Base-by-base conservation (phyloP, 2,329 filamentous ascomycete genomes). In the Hymenoscyphus albidus region DNA sequence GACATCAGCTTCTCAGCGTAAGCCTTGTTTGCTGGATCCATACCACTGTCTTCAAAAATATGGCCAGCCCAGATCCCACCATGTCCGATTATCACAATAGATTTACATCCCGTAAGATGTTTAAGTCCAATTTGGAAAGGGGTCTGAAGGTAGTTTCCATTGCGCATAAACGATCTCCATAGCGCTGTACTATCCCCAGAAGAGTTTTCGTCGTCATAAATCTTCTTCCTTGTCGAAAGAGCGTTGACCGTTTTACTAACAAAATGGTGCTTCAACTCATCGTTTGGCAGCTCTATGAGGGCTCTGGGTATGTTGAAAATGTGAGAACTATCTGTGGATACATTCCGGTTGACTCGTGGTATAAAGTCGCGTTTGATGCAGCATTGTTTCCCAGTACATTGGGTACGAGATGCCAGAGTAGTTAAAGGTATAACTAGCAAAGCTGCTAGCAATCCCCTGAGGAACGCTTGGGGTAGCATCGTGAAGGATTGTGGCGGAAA, bases 81-180 rank as follows among this genome's bases (percentile, higher is more conserved):
- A 31, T 27, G 58, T 16, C 58, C 58, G 27, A 59, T 39, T 14
- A 59, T 59, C 13, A 59, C 38, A 10, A 59, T 18, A 5, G 58
- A 44, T 4, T 39, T 59, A 44, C 58, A 59, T 6, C 39, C 58
- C 7, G 58, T 44, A 35, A 59, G 58, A 44, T 39, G 13, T 31
- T 27, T 22, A 22, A 59, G 38, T 3, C 58, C 58, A 59, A 59
- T 12, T 27, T 59, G 9, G 39, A 59, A 59, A 40, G 58, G 18
- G 31, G 18, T 27, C 14, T 55, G 51, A 31, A 31, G 31, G 5
- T 55, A 55, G 31, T 55, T 55, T 55, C 18, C 7, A 7, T 12
- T 44, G 9, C 38, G 18, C n/a, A 0, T 44, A 44, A 59, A 40
- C 18, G 58, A 18, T 3, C 38, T 3, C 18, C 18, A 59, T 6